Evolutionary conservation across 2,329 filamentous ascomycete species (phyloP).

Genomic region (Ophiostoma angusticollis): DNA sequence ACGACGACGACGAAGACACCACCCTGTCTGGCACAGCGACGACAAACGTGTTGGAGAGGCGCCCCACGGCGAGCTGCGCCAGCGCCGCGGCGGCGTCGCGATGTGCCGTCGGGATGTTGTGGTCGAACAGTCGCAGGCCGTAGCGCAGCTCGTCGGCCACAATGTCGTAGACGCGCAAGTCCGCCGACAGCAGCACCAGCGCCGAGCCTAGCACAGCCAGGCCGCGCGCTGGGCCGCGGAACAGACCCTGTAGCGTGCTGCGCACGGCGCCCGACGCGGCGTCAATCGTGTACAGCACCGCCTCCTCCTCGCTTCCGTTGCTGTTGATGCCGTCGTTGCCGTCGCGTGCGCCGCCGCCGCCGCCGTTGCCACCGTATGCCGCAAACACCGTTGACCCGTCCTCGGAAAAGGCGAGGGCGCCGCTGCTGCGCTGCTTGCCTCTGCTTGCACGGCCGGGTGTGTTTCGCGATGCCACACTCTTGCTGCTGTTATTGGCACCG

Average conservation of each 20-base stretch:
- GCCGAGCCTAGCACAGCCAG: constrained; percentile 60
- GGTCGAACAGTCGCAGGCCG: constrained; percentile 44
- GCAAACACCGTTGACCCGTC: constrained; percentile 76
- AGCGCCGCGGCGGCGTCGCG: constrained; percentile 24
- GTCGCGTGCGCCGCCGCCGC: too few species aligned
- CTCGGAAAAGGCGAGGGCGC: constrained; percentile 64
- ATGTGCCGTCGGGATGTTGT: constrained; percentile 19
- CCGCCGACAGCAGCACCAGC: constrained; percentile 61
- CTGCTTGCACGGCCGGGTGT: constrained; percentile 12
- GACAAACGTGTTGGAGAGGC: constrained; percentile 51
- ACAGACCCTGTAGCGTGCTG: constrained; percentile 54
- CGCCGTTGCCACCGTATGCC: constrained; percentile 41
- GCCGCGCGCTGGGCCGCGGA: constrained; percentile 51
- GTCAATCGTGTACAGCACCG: constrained; percentile 65
- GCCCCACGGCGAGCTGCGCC: constrained; percentile 60
- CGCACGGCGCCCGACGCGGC: constrained; percentile 53
- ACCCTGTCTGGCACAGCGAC: constrained; percentile 35
- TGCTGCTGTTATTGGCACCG: constrained; percentile 14
- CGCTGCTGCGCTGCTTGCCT: constrained; percentile 30
- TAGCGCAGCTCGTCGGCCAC: constrained; percentile 65
- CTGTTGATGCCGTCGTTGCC: too few species aligned
- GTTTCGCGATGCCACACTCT: not conserved
- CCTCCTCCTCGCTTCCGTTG: constrained; percentile 41
- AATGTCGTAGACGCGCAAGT: constrained; percentile 70
- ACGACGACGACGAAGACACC: not conserved